A percentile compares a stretch with the other conserved stretches of the same genome.
Evolutionary conservation across 768 basidiomycete genomes (phyloP).

Genomic region (Pleurotus salmoneostramineus): DNA sequence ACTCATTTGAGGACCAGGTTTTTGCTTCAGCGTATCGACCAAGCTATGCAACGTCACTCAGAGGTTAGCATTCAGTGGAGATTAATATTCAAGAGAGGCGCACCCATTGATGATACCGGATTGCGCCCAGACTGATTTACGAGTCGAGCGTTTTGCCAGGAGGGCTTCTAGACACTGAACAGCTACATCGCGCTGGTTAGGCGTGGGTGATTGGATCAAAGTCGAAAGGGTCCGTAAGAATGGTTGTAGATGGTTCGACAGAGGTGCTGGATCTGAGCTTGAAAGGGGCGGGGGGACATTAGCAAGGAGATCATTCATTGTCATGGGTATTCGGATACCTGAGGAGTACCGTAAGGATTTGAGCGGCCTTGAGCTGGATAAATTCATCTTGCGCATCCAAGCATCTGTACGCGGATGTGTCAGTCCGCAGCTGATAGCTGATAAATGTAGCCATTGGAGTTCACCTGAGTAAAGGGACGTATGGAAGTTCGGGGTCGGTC

Average conservation of each 20-base stretch:
- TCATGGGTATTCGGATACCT: constrained; percentile 40
- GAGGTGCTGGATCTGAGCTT: constrained; percentile 47
- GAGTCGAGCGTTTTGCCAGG: constrained; percentile 74
- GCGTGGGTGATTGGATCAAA: constrained; percentile 49
- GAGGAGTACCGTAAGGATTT: constrained; percentile 84
- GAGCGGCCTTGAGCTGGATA: constrained; percentile 85
- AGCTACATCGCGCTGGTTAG: constrained; percentile 80
- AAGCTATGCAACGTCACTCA: constrained; percentile 41
- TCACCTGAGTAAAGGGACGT: constrained; percentile 73
- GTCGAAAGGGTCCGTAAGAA: constrained; percentile 58
- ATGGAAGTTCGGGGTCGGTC: constrained; percentile 77
- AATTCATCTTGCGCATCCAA: constrained; percentile 91
- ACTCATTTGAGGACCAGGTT: constrained; percentile 87
- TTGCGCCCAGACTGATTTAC: constrained; percentile 77
- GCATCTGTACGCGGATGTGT: constrained; percentile 40
- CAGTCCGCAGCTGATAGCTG: not conserved
- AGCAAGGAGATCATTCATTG: not conserved
- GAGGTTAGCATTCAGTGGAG: not conserved
- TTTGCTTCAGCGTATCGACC: constrained; percentile 77
- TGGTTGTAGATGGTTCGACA: constrained; percentile 51
- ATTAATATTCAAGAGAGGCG: constrained; percentile 11
- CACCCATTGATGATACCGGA: constrained; percentile 69
- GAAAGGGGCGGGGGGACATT: constrained; percentile 6
- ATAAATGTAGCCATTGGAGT: not conserved
- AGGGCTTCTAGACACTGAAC: constrained; percentile 90